These are phyloP conservation scores for Lecanicillium sp. DNA, from an alignment of 2,329 filamentous ascomycete genomes.

Conservation along the genomic window DNA sequence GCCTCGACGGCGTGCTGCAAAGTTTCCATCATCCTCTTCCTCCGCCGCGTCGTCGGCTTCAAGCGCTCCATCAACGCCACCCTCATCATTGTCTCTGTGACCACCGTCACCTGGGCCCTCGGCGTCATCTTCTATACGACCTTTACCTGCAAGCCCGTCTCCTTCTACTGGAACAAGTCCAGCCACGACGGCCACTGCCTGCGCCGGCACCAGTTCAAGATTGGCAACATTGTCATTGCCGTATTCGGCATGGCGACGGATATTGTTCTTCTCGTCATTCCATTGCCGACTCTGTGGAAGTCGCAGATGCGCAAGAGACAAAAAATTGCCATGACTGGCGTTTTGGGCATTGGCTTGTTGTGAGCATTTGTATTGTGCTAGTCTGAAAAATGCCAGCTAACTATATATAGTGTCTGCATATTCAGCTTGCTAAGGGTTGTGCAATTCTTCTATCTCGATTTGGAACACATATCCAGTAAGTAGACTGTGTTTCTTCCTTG, in stretches of 20 bases:
- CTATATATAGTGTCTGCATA: conserved; percentile 6
- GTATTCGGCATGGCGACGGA: conserved; percentile 3
- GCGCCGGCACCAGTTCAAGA: neutral
- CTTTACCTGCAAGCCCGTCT: conserved; percentile 11
- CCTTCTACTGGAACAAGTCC: conserved; percentile 13
- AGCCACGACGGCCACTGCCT: conserved; percentile 6
- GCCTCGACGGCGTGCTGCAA: conserved; percentile 12
- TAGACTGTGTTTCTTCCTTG: neutral
- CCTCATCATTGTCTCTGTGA: neutral
- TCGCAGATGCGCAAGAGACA: conserved; percentile 6
- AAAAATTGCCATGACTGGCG: conserved; percentile 10
- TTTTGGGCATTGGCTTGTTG: conserved; percentile 11
- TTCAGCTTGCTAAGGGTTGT: conserved; percentile 7
- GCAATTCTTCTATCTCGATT: conserved; percentile 12
- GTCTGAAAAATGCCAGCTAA: neutral
- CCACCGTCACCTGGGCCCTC: conserved; percentile 2
- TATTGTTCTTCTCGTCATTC: conserved; percentile 7
- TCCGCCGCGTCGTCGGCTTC: conserved; percentile 10
- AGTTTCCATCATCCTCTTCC: conserved; percentile 12
- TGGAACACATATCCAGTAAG: conserved; percentile 10
- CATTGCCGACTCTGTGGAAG: conserved; percentile 10
- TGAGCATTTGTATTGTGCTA: neutral
- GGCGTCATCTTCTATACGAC: conserved; percentile 9
- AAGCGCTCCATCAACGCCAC: conserved; percentile 1
- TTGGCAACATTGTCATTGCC: conserved; percentile 5